A percentile compares a stretch with the other conserved stretches of the same genome.
phyloP scores from a whole-genome alignment of 2,329 filamentous ascomycete genomes.

The Colletotrichum australisinense region DNA sequence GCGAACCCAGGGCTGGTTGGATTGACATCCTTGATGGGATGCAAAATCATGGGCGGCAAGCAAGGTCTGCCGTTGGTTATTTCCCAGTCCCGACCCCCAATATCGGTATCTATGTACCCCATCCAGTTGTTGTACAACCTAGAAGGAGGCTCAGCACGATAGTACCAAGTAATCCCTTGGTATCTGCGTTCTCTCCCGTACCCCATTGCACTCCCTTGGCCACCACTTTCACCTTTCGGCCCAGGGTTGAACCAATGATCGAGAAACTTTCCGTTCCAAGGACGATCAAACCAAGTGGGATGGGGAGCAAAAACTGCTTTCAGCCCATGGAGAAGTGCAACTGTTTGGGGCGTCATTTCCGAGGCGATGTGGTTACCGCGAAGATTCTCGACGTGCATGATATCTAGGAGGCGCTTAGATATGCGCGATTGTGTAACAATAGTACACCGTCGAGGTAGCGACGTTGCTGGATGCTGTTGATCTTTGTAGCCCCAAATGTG shows the following conservation, averaged over 20 bases:
- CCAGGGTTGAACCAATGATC: conserved; percentile 71
- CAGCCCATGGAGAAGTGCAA: conserved; percentile 81
- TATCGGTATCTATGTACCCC: conserved; percentile 66
- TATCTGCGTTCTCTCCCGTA: conserved; percentile 69
- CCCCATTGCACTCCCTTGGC: conserved; percentile 67
- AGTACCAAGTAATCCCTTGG: conserved; percentile 71
- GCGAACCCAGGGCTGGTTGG: conserved; percentile 58
- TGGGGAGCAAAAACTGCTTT: conserved; percentile 84
- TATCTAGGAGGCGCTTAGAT: conserved; percentile 76
- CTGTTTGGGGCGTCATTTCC: conserved; percentile 82
- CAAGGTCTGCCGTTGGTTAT: conserved; percentile 65
- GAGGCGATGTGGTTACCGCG: conserved; percentile 81
- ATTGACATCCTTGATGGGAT: conserved; percentile 69
- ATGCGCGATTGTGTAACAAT: conserved; percentile 82
- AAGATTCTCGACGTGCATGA: conserved; percentile 83
- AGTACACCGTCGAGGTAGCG: conserved; percentile 77
- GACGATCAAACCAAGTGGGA: conserved; percentile 82
- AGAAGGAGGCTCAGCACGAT: conserved; percentile 66
- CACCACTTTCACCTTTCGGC: conserved; percentile 63
- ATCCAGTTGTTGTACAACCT: conserved; percentile 73
- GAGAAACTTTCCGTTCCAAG: conserved; percentile 69
- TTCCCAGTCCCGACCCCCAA: conserved; percentile 69
- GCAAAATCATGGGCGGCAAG: conserved; percentile 68
- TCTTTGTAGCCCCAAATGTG: conserved; percentile 76
- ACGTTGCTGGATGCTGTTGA: conserved; percentile 56